phyloP scores from a whole-genome alignment of 2,329 filamentous ascomycete species.

The Tolypocladium guangdongense region DNA sequence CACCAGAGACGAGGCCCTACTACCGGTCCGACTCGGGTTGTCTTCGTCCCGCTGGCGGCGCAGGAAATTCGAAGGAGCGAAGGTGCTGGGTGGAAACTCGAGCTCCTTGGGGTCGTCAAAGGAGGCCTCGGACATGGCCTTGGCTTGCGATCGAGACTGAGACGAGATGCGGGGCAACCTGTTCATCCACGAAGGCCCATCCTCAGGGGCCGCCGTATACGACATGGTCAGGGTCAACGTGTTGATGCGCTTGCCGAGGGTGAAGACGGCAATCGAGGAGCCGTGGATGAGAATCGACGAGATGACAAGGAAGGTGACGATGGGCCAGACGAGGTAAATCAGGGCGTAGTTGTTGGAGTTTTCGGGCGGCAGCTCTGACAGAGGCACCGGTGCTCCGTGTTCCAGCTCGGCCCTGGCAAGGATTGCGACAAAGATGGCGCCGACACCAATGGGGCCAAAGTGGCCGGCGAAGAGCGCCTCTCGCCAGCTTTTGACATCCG shows the following conservation, averaged over 20 bases:
- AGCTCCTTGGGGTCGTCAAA: slow-evolving; percentile 51
- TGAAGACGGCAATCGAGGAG: slow-evolving; percentile 97
- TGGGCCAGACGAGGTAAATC: slow-evolving; percentile 86
- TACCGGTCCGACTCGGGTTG: slow-evolving; percentile 37
- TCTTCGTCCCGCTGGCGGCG: slow-evolving; percentile 75
- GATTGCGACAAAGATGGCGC: slow-evolving; percentile 91
- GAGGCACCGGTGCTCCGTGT: slow-evolving; percentile 61
- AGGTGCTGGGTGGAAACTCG: slow-evolving; percentile 53
- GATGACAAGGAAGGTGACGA: slow-evolving; percentile 88
- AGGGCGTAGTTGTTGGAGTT: slow-evolving; percentile 52
- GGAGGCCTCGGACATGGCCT: slow-evolving; percentile 73
- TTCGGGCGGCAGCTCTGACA: slow-evolving; percentile 47
- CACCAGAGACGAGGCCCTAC: slow-evolving; percentile 48
- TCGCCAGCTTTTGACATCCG: slow-evolving; percentile 95
- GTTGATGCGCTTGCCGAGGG: slow-evolving; percentile 95
- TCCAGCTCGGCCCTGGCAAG: slow-evolving; percentile 88
- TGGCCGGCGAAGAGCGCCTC: slow-evolving; percentile 95
- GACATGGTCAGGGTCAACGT: slow-evolving; percentile 92
- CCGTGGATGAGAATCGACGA: slow-evolving; percentile 91
- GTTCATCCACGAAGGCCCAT: slow-evolving; percentile 91
- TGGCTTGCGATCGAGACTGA: slow-evolving; percentile 68
- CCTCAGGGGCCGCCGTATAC: slow-evolving; percentile 82
- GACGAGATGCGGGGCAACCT: slow-evolving; percentile 64
- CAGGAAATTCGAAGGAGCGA: slow-evolving; percentile 68
- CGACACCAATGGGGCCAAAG: slow-evolving; percentile 94